phyloP scores from a whole-genome alignment of 225 moss, liverwort and hornwort genomes.

The Polytrichum formosum region DNA sequence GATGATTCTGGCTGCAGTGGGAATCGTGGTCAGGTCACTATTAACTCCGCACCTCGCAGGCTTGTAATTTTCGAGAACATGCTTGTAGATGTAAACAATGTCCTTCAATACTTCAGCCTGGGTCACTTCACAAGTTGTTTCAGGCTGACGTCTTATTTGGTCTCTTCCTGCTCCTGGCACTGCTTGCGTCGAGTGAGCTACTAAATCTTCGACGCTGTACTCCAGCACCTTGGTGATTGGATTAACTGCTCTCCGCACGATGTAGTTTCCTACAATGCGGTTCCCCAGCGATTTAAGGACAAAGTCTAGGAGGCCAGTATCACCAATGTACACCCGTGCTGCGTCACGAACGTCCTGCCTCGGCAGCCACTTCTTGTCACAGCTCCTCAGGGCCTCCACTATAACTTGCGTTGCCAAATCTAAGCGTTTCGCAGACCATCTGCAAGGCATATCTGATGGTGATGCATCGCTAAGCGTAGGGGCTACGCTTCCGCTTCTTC shows the following conservation, averaged over 20 bases:
- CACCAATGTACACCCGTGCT: constrained; percentile 93
- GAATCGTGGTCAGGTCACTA: constrained; percentile 82
- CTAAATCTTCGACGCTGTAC: constrained; percentile 80
- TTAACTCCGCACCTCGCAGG: constrained; percentile 83
- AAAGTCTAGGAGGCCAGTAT: constrained; percentile 95
- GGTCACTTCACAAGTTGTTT: constrained; percentile 78
- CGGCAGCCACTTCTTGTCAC: constrained; percentile 99
- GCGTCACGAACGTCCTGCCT: constrained; percentile 97
- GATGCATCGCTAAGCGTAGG: constrained; percentile 33
- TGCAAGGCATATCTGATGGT: constrained; percentile 79
- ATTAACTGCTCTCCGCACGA: constrained; percentile 94
- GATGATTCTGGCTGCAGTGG: constrained; percentile 94
- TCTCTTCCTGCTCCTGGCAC: constrained; percentile 46
- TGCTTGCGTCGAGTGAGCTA: constrained; percentile 15
- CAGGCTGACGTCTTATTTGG: constrained; percentile 49
- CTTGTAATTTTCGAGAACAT: constrained; percentile 96
- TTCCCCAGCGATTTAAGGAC: constrained; percentile 94
- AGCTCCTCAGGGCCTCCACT: constrained; percentile 88
- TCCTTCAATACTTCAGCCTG: constrained; percentile 86
- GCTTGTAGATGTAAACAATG: constrained; percentile 94
- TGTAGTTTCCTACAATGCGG: constrained; percentile 79
- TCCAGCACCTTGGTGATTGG: constrained; percentile 97
- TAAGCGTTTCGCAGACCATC: constrained; percentile 93
- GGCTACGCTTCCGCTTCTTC: constrained; percentile 42
- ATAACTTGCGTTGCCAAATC: constrained; percentile 97